Conservation (phyloP, 2,329 filamentous ascomycete species). For the Ceratocystis papillata region DNA sequence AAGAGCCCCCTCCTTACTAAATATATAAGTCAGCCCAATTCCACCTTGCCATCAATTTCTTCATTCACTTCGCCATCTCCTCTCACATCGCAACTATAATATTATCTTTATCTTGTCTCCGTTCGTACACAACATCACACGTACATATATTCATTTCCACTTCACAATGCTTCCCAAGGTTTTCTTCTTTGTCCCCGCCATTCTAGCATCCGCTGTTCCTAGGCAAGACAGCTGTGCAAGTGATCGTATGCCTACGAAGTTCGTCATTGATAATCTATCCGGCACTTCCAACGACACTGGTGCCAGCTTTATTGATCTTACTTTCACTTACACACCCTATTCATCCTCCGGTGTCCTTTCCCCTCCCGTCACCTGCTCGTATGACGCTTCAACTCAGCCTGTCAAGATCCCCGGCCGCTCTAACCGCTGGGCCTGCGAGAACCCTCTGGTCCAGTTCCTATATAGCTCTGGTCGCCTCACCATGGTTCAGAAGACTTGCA, state of each 20-base stretch:
- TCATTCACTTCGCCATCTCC: not conserved
- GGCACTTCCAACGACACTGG: slow-evolving; percentile 32
- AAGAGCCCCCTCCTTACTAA: too few species aligned
- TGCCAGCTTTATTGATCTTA: slow-evolving; percentile 33
- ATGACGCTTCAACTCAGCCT: slow-evolving; percentile 36
- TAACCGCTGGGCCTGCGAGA: slow-evolving; percentile 37
- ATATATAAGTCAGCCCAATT: too few species aligned
- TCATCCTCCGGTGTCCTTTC: slow-evolving; percentile 29
- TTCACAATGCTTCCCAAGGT: slow-evolving; percentile 23
- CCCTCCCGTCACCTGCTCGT: slow-evolving; percentile 36
- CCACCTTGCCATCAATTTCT: not conserved
- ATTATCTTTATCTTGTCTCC: not conserved
- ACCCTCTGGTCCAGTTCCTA: slow-evolving; percentile 36
- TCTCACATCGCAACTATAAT: not conserved
- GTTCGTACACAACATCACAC: too few species aligned
- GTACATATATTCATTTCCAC: too few species aligned
- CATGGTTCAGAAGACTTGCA: slow-evolving; percentile 39
- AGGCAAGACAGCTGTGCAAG: slow-evolving; percentile 21
- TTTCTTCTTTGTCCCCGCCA: slow-evolving; percentile 24
- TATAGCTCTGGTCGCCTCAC: slow-evolving; percentile 33
- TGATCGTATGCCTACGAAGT: slow-evolving; percentile 35
- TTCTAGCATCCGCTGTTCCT: slow-evolving; percentile 15
- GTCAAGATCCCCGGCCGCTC: slow-evolving; percentile 30
- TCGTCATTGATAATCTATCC: slow-evolving; percentile 34
- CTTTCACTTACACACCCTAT: slow-evolving; percentile 32